A percentile compares a stretch with the other conserved stretches of the same genome.
These are phyloP conservation scores for Sclerotinia subarctica DNA, from an alignment of 2,329 filamentous ascomycete species.

Conservation along the genomic window DNA sequence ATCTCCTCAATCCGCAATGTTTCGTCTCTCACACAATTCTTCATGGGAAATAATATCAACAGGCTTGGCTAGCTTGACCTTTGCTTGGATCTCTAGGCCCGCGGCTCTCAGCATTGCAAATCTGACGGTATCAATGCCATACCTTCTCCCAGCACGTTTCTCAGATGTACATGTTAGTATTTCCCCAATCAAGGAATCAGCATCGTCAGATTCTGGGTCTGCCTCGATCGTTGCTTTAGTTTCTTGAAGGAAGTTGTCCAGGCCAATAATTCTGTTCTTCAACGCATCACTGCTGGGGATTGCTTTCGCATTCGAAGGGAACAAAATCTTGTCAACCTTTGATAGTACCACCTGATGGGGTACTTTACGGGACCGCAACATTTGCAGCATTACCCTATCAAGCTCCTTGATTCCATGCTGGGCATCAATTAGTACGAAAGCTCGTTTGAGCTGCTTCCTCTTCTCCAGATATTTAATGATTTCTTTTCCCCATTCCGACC, in stretches of 20 bases:
- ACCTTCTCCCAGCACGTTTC: conserved; percentile 45
- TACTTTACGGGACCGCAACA: conserved; percentile 55
- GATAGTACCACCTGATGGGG: conserved; percentile 64
- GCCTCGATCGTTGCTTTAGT: conserved; percentile 45
- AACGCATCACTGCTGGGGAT: conserved; percentile 37
- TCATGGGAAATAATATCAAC: conserved; percentile 36
- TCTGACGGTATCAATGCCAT: conserved; percentile 60
- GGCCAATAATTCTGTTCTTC: conserved; percentile 38
- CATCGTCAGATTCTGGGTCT: conserved; percentile 37
- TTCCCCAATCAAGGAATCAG: conserved; percentile 51
- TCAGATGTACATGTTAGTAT: conserved; percentile 57
- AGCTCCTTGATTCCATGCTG: conserved; percentile 60
- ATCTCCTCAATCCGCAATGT: conserved; percentile 24
- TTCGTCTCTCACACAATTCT: conserved; percentile 26
- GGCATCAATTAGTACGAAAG: conserved; percentile 63
- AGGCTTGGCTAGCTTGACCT: conserved; percentile 40
- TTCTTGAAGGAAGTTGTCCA: conserved; percentile 42
- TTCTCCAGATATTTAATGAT: conserved; percentile 65
- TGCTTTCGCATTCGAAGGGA: conserved; percentile 31
- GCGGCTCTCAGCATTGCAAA: conserved; percentile 63
- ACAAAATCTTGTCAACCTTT: conserved; percentile 59
- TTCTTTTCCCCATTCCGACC: conserved; percentile 60
- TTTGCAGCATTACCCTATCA: conserved; percentile 55
- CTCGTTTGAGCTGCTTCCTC: conserved; percentile 56
- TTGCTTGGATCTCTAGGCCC: conserved; percentile 48